Evolutionary conservation across 2,329 filamentous ascomycete species (phyloP), one percentile per base, ranked within the genome.

Genomic region (Paramyrothecium sp.): DNA sequence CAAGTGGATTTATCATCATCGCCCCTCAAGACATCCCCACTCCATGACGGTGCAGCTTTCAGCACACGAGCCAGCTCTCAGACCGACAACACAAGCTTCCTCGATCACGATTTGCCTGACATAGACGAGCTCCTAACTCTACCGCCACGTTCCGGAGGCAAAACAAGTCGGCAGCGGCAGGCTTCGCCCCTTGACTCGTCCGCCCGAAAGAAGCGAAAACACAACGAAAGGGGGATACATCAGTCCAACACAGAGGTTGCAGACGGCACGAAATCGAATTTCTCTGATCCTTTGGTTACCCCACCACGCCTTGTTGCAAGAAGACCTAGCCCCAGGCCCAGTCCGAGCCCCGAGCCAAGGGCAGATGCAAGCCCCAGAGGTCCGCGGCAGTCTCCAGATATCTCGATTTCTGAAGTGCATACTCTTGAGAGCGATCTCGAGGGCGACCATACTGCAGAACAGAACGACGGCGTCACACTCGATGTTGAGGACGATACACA

Each of bases 101-200:
- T 64, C 22, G 75, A 71, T 3, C 69, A 72, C 23, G 75, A 78
- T 20, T 62, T 78, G 22, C 76, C 76, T 41, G 63, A 69, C 7
- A 51, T 78, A 12, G 65, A 71, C 13, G 71, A 76, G n/a, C 61
- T 75, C 7, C 50, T 74, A 1, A 66, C 54, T 13, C 63, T 61
- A 19, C 60, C 62, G 3, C 55, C 57, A 8, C 64, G 51, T 19
- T 57, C 58, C 23, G 22, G 33, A 22, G 51, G 50, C 23, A 63
- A 49, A 49, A 66, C 55, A 16, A 23, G n/a, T 13, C 7, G 55
- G 1, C 74, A 71, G 52, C 60, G 67, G 46, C 60, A 63, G 30
- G 56, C 56, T 1, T 64, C 62, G 5, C 63, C 69, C 17, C 60
- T 61, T n/a, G 58, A 59, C 20, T 67, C 71, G 3, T 66, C 68